These are phyloP conservation scores for Microsporum audouinii DNA, from an alignment of 2,329 filamentous ascomycete genomes.

Conservation along the genomic window DNA sequence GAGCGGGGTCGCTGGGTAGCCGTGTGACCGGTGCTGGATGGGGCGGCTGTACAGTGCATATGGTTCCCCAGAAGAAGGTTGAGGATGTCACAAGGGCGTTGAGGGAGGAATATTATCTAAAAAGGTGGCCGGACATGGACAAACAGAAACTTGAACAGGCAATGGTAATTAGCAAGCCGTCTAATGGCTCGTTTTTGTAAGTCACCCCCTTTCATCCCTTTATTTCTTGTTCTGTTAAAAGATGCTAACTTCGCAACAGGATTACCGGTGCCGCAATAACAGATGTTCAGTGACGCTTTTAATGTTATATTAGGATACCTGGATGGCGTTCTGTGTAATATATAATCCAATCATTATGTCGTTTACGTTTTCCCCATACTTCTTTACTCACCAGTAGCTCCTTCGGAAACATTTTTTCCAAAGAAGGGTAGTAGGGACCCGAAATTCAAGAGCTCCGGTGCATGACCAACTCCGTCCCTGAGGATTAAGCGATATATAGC, in stretches of 20 bases:
- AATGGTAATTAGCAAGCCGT: constrained; percentile 77
- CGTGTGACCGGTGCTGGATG: constrained; percentile 87
- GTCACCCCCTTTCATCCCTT: constrained; percentile 11
- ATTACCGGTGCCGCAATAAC: constrained; percentile 30
- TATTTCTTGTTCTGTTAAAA: not conserved
- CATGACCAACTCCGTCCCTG: too few relatives aligned
- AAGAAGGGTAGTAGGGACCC: not conserved
- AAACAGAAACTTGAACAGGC: constrained; percentile 65
- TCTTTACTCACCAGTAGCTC: not conserved
- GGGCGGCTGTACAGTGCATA: constrained; percentile 91
- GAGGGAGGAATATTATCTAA: constrained; percentile 70
- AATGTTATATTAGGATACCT: not conserved
- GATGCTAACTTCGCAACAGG: constrained; percentile 15
- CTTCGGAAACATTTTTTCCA: not conserved
- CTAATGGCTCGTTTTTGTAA: constrained; percentile 35
- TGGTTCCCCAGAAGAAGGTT: constrained; percentile 75
- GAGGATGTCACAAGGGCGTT: constrained; percentile 65
- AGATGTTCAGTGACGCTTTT: constrained; percentile 13
- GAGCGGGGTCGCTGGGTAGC: constrained; percentile 71
- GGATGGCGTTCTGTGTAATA: not conserved
- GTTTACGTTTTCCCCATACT: not conserved
- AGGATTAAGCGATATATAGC: too few relatives aligned
- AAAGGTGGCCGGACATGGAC: constrained; percentile 54
- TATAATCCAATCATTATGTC: not conserved
- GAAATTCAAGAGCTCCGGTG: too few relatives aligned